Evolutionary conservation across 2,329 filamentous ascomycete species (phyloP), one percentile per base, ranked within the genome.

Genomic region (Fusarium beomiforme): DNA sequence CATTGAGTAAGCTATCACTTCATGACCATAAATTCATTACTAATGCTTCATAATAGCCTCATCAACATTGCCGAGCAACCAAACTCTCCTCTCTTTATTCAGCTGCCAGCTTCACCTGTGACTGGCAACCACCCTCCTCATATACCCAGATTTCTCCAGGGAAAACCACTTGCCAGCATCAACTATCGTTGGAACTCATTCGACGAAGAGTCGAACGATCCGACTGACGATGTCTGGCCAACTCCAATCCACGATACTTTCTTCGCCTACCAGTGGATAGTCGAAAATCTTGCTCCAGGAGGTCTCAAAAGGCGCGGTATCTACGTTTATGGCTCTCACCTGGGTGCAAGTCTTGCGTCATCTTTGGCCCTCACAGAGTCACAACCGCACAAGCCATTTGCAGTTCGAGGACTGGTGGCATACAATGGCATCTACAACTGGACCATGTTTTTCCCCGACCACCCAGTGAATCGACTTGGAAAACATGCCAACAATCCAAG

Each of bases 381-480:
- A 3, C 81, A 83, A 46, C 71, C 79, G 4, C 80, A 85, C 58
- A 73, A 79, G 17, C 78, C 74, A 34, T 82, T 87, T 74, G 82
- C 81, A 41, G 81, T 91, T 44, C 83, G 86, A 13, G 88, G 88
- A 11, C 77, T 90, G 34, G 79, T 88, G 19, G 84, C 85, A 11
- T 86, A 86, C 78, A 89, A 91, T 70, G 89, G 88, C 43, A 83
- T 91, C 63, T 91, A 89, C 79, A 86, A 91, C 79, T 91, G 89
- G 89, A 89, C 88, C 61, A 86, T 83, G 77, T 88, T 90, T 64
- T 82, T 89, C 14, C 86, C 86, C 0, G 83, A 86, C 68, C 86
- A 89, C 62, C 82, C 81, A 10, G 78, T 84, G 66, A 84, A 88
- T 71, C 74, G 61, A 9, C 59, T 72, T 2, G 55, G 69, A 13